A percentile compares a stretch with the other conserved stretches of the same genome.
Evolutionary conservation across 139 green algal species (phyloP).

Genomic region (Chlorella vulgaris): DNA sequence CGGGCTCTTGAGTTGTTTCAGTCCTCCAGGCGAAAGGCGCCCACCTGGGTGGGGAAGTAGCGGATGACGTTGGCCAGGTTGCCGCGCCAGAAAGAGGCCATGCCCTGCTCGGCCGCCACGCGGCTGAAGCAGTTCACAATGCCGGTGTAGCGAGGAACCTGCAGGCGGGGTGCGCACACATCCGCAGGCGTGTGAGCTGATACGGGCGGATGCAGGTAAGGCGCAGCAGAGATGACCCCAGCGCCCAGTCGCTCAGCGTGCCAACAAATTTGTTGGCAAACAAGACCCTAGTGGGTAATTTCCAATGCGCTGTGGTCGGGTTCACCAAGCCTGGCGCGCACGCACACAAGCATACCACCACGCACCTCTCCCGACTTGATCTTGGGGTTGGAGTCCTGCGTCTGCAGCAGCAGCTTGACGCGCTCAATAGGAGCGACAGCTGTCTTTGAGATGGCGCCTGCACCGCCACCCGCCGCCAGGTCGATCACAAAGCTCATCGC

Average conservation of each 20-base stretch:
- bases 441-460: conserved; percentile 94
- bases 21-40: too few relatives aligned
- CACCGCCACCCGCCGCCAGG: conserved; percentile 71
- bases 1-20: too few relatives aligned
- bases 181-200: not conserved
- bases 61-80: conserved; percentile 98
- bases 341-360: too few relatives aligned
- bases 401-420: conserved; percentile 98
- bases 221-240: not conserved
- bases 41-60: conserved; percentile 88
- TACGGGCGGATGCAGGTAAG: too few relatives aligned
- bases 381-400: conserved; percentile 76
- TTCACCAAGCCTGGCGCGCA: too few relatives aligned
- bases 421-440: conserved; percentile 95
- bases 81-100: conserved; percentile 95
- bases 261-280: not conserved
- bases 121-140: conserved; percentile 96
- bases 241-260: not conserved
- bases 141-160: conserved; percentile 85
- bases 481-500: conserved; percentile 74
- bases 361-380: conserved; percentile 84
- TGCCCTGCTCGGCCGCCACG: conserved; percentile 86
- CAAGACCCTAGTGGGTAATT: too few relatives aligned
- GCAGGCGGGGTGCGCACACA: not conserved
- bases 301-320: too few relatives aligned